Evolutionary conservation across 371 early-diverging fungal genomes (phyloP).

Genomic region (Phascolomyces articulosus): DNA sequence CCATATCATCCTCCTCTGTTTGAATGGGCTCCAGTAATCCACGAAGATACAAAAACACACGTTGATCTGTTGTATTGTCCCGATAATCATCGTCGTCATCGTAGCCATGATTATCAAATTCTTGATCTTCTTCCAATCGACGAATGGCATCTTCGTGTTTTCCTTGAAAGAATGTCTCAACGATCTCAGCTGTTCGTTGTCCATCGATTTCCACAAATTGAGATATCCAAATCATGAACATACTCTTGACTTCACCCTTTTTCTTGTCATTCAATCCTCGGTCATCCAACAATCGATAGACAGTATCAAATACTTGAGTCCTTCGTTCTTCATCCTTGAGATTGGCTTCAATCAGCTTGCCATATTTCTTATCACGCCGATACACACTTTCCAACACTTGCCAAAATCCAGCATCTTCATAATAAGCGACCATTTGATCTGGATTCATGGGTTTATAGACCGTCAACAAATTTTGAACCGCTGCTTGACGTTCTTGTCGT

Average conservation of each 20-base stretch:
- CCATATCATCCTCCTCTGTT: neutral
- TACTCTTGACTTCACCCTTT: slow-evolving; percentile 58
- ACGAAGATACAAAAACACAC: slow-evolving; percentile 65
- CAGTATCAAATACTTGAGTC: slow-evolving; percentile 60
- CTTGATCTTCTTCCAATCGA: slow-evolving; percentile 55
- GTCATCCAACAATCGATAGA: slow-evolving; percentile 53
- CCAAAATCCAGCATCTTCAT: slow-evolving; percentile 75
- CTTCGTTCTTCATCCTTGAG: slow-evolving; percentile 68
- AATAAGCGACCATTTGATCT: slow-evolving; percentile 56
- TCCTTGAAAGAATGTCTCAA: slow-evolving; percentile 60
- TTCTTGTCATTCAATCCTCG: slow-evolving; percentile 55
- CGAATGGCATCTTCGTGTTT: slow-evolving; percentile 67
- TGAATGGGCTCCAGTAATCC: slow-evolving; percentile 65
- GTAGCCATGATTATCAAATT: slow-evolving; percentile 49
- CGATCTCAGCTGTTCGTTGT: slow-evolving; percentile 62
- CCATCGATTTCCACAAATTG: slow-evolving; percentile 75
- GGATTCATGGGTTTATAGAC: slow-evolving; percentile 66
- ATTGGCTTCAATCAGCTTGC: slow-evolving; percentile 68
- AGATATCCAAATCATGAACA: slow-evolving; percentile 65
- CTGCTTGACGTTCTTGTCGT: slow-evolving; percentile 67
- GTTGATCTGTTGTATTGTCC: slow-evolving; percentile 44
- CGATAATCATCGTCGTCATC: slow-evolving; percentile 48
- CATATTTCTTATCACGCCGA: slow-evolving; percentile 63
- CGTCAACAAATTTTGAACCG: slow-evolving; percentile 66
- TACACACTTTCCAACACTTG: slow-evolving; percentile 71